A percentile compares a stretch with the other conserved stretches of the same genome.
Evolutionary conservation across 1,284 basidiomycete genomes (phyloP).

Genomic region (Cerrena zonata): DNA sequence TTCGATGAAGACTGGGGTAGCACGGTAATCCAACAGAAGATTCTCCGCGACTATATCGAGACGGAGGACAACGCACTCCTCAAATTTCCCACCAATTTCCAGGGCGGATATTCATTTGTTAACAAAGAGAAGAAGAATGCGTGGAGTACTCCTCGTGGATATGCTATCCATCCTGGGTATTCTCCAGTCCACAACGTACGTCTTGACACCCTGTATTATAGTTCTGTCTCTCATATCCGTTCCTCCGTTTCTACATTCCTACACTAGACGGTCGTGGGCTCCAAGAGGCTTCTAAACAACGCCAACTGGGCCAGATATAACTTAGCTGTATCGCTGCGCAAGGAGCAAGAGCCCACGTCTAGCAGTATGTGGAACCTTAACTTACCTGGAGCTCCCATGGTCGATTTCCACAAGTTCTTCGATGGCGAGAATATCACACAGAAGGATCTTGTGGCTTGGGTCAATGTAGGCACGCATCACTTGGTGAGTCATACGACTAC

Average conservation of each 20-base stretch:
- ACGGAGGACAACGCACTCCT: constrained; percentile 54
- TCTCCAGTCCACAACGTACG: constrained; percentile 47
- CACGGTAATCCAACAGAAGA: constrained; percentile 48
- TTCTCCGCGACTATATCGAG: constrained; percentile 42
- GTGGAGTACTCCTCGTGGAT: constrained; percentile 54
- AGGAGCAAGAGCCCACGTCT: constrained; percentile 54
- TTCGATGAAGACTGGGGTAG: constrained; percentile 58
- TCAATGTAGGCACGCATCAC: constrained; percentile 63
- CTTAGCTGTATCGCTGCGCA: constrained; percentile 50
- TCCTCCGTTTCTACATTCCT: background rate
- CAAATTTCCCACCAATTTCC: constrained; percentile 49
- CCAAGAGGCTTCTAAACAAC: constrained; percentile 52
- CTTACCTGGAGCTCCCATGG: constrained; percentile 50
- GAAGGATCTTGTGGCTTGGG: constrained; percentile 58
- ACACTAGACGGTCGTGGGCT: constrained; percentile 55
- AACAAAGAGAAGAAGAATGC: constrained; percentile 52
- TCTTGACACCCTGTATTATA: constrained; percentile 13
- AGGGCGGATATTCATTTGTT: constrained; percentile 53
- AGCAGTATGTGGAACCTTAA: constrained; percentile 60
- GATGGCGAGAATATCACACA: constrained; percentile 57
- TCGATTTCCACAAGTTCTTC: constrained; percentile 62
- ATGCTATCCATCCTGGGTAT: constrained; percentile 50
- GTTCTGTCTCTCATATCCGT: background rate
- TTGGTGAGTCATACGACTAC: constrained; percentile 28
- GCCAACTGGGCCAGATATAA: constrained; percentile 65